These are phyloP conservation scores for Naegleria fowleri DNA, from an alignment of 208 protist species.

Conservation along the genomic window DNA sequence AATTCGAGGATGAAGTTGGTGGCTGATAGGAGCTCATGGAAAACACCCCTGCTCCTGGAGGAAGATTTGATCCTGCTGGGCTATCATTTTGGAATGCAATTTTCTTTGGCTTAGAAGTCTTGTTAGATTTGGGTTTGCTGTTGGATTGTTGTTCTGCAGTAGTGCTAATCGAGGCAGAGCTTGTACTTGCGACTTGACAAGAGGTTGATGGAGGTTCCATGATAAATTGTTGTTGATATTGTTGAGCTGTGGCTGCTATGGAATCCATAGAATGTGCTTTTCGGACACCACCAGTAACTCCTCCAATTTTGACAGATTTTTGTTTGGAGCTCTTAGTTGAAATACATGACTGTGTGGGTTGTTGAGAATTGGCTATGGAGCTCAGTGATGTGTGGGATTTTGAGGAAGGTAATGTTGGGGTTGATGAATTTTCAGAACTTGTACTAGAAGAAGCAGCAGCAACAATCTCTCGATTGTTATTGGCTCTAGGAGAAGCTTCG, in stretches of 20 bases:
- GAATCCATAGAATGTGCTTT: slow-evolving; percentile 1
- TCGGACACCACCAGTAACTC: neutral
- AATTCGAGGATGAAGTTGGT: neutral
- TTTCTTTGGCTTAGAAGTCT: neutral
- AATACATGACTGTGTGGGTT: no score
- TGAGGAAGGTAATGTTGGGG: neutral
- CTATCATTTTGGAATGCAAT: neutral
- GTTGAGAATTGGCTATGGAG: no score
- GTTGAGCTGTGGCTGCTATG: neutral
- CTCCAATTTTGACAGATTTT: neutral
- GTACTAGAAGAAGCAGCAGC: no score
- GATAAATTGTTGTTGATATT: neutral
- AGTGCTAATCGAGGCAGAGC: no score
- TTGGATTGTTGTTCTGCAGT: no score
- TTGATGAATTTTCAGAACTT: neutral
- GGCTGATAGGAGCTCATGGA: neutral
- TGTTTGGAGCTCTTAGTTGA: neutral
- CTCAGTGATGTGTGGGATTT: no score
- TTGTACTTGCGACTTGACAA: neutral
- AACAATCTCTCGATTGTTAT: no score
- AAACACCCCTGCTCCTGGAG: neutral
- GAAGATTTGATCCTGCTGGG: neutral
- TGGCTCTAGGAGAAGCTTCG: no score
- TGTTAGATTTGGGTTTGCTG: neutral
- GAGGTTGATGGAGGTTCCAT: neutral